Base-by-base conservation (phyloP, 2,329 filamentous ascomycete genomes). In the Teratosphaeria destructans region DNA sequence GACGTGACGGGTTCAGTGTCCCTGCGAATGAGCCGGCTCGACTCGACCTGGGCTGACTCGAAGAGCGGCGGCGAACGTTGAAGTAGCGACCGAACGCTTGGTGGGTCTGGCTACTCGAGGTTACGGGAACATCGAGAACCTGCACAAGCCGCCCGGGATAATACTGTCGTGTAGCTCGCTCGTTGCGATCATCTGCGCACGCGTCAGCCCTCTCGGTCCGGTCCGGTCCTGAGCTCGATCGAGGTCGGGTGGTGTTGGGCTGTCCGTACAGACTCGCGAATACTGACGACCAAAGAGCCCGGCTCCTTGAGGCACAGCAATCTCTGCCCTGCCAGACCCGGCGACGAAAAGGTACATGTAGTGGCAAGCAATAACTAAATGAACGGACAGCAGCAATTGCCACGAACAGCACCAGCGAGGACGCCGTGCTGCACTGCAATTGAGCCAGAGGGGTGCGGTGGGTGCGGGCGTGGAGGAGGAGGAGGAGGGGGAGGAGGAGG, bases 351-450 rank as follows among this genome's bases (percentile, higher is more conserved):
- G 5, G 35, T 47, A 23, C 23, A 23, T 23, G 23, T 23, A 29
- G 3, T 27, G 52, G 54, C 37, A 34, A 55, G 39, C 32, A 59
- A 59, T 34, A 34, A 29, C 26, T 23, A 55, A 59, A 59, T 54
- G 58, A 59, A 39, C 55, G 63, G 63, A 65, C 63, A 59, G 63
- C 63, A 60, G 52, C 63, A 63, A 64, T 58, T 57, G 57, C 43
- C 57, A 59, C 34, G 37, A 57, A 27, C 55, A 57, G 56, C 62
- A 64, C 61, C 59, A 60, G 56, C 34, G 55, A 57, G 32, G n/a
- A 8, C 19, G 57, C 12, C 53, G 55, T 58, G 58, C 54, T 39
- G 56, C 52, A 55, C 56, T 57, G 62, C 59, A 59, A 57, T 62
- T 55, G 57, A 57, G 63, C 60, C 58, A 47, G 14, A 56, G 52